Conservation (phyloP, 75 land plant species). For the Gnetum montanum region DNA sequence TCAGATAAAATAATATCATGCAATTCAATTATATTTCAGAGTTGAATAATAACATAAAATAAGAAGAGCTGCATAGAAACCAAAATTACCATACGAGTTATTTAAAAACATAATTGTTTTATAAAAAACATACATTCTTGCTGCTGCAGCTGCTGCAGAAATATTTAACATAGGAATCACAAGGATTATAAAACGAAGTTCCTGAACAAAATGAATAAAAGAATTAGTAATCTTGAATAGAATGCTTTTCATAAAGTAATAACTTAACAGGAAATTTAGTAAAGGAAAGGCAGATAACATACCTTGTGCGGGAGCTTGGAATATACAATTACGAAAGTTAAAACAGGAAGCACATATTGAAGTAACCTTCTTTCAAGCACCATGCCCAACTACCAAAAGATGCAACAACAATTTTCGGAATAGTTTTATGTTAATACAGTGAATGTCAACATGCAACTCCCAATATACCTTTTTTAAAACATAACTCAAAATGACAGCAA, state of each 20-base stretch:
- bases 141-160: conserved; percentile 77
- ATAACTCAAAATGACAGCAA: too few relatives aligned
- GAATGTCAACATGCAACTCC: too few relatives aligned
- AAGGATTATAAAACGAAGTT: conserved; percentile 89
- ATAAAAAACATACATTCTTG: conserved; percentile 74
- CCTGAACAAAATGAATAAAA: conserved; percentile 32
- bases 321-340: conserved; percentile 74
- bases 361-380: conserved; percentile 65
- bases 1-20: too few relatives aligned
- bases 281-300: conserved; percentile 2
- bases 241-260: not conserved
- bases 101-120: too few relatives aligned
- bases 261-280: not conserved
- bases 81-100: too few relatives aligned
- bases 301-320: conserved; percentile 99
- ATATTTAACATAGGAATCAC: conserved; percentile 83
- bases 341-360: conserved; percentile 53
- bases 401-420: too few relatives aligned
- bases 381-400: conserved; percentile 51
- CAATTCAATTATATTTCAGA: too few relatives aligned
- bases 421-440: too few relatives aligned
- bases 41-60: too few relatives aligned
- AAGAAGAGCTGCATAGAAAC: too few relatives aligned
- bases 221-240: not conserved
- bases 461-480: too few relatives aligned